phyloP scores from a whole-genome alignment of 1,284 basidiomycete species.

The Ceratobasidium sp. region DNA sequence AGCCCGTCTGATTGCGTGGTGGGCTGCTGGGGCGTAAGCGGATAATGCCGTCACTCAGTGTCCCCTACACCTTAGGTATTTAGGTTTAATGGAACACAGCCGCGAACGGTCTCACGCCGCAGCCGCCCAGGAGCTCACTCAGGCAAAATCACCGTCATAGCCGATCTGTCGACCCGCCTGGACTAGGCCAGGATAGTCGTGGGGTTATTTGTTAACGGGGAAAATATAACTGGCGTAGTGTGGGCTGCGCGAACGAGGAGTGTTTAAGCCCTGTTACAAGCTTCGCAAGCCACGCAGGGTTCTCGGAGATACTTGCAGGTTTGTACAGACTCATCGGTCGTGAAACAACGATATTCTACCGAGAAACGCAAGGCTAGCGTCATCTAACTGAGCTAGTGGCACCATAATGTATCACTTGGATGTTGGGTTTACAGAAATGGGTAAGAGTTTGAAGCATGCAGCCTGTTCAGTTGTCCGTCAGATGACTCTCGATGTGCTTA shows the following conservation, averaged over 20 bases:
- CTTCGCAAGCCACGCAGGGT: slow-evolving; percentile 39
- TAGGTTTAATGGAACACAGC: not conserved
- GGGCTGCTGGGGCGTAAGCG: slow-evolving; percentile 3
- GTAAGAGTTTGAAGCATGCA: too few species aligned
- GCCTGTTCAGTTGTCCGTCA: too few species aligned
- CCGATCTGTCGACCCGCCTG: not conserved
- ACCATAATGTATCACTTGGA: too few species aligned
- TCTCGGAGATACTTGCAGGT: slow-evolving; percentile 40
- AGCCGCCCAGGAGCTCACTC: not conserved
- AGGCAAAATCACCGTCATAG: not conserved
- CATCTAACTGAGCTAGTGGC: not conserved
- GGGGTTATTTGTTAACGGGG: slow-evolving; percentile 18
- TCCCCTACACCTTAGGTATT: slow-evolving; percentile 27
- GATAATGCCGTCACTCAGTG: slow-evolving; percentile 19
- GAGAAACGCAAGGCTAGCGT: slow-evolving; percentile 28
- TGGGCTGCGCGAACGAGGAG: not conserved
- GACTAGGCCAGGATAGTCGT: too few species aligned
- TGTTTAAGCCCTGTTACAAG: slow-evolving; percentile 40
- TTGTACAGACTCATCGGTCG: slow-evolving; percentile 19
- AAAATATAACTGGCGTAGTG: slow-evolving; percentile 24
- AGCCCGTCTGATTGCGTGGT: slow-evolving; percentile 4
- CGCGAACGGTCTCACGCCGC: slow-evolving; percentile 10
- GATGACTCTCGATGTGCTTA: too few species aligned
- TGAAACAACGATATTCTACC: slow-evolving; percentile 45
- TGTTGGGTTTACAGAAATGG: too few species aligned